phyloP scores from a whole-genome alignment of 306 rosid species.

The Lupinus albus region DNA sequence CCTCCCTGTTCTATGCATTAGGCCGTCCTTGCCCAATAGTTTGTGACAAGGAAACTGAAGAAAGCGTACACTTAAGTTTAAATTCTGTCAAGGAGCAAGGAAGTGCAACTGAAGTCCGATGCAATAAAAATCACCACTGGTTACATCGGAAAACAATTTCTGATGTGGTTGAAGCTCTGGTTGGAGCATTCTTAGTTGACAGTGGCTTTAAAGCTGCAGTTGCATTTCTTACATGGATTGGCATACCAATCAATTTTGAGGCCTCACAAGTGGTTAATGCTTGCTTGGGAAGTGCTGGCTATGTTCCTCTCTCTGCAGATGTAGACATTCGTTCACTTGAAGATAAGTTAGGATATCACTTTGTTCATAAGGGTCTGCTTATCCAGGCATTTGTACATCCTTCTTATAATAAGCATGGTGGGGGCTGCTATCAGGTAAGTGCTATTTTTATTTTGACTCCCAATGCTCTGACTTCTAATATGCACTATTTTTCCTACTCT shows the following conservation, averaged over 20 bases:
- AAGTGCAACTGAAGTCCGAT: slow-evolving; percentile 45
- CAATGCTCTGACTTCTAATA: slow-evolving; percentile 9
- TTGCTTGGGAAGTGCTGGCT: slow-evolving; percentile 62
- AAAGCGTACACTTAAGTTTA: slow-evolving; percentile 52
- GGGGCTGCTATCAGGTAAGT: slow-evolving; percentile 92
- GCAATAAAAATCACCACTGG: slow-evolving; percentile 94
- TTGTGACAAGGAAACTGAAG: slow-evolving; percentile 62
- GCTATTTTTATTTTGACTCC: slow-evolving; percentile 31
- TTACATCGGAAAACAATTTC: slow-evolving; percentile 72
- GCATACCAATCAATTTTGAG: slow-evolving; percentile 71
- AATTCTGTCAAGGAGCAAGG: slow-evolving; percentile 39
- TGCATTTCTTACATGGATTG: slow-evolving; percentile 84
- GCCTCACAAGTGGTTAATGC: slow-evolving; percentile 64
- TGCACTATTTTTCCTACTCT: slow-evolving; percentile 31
- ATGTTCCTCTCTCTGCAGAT: slow-evolving; percentile 57
- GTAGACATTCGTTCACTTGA: slow-evolving; percentile 66
- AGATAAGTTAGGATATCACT: slow-evolving; percentile 59
- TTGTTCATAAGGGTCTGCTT: slow-evolving; percentile 76
- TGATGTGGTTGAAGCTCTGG: slow-evolving; percentile 92
- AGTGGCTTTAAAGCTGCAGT: slow-evolving; percentile 91
- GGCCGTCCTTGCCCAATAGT: slow-evolving; percentile 74
- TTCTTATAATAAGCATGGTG: slow-evolving; percentile 82
- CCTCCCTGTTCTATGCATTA: slow-evolving; percentile 71
- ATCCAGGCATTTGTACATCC: slow-evolving; percentile 94
- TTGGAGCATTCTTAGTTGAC: slow-evolving; percentile 91